Conservation (phyloP, 768 basidiomycete genomes). For the Coprinopsis sp. region DNA sequence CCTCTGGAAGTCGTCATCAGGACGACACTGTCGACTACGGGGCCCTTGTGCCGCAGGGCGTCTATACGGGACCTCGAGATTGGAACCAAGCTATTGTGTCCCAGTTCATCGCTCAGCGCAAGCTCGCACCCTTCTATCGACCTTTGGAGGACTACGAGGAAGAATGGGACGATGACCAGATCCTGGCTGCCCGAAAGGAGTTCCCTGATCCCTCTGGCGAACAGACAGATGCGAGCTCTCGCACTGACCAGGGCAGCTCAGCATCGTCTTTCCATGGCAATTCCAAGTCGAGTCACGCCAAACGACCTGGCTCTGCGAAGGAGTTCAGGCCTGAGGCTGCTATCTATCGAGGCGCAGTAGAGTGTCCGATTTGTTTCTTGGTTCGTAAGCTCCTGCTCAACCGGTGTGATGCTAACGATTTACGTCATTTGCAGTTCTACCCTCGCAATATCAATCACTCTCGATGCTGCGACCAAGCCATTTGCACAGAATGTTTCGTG, state of each 20-base stretch:
- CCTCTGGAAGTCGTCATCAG: constrained; percentile 71
- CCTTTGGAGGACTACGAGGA: constrained; percentile 92
- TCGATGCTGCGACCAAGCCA: constrained; percentile 96
- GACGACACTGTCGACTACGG: constrained; percentile 87
- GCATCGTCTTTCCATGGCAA: constrained; percentile 22
- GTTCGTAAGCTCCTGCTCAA: constrained; percentile 47
- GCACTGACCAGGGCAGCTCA: constrained; percentile 35
- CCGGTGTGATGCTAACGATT: constrained; percentile 21
- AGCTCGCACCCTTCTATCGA: constrained; percentile 92
- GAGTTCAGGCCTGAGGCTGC: constrained; percentile 74
- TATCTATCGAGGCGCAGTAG: constrained; percentile 78
- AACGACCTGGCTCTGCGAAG: constrained; percentile 55
- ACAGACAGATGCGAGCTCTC: constrained; percentile 38
- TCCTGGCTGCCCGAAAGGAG: constrained; percentile 77
- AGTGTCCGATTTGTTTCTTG: constrained; percentile 98
- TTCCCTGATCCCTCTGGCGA: constrained; percentile 43
- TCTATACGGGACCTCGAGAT: constrained; percentile 80
- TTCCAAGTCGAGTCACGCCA: constrained; percentile 41
- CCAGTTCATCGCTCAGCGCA: constrained; percentile 82
- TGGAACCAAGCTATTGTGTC: constrained; percentile 88
- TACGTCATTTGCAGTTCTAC: constrained; percentile 69
- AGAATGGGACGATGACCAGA: constrained; percentile 83
- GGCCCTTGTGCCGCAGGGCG: constrained; percentile 73
- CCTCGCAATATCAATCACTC: constrained; percentile 96
- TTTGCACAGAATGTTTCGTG: constrained; percentile 99